Evolutionary conservation across 2,329 filamentous ascomycete species (phyloP).

Genomic region (Zarea fungicola): DNA sequence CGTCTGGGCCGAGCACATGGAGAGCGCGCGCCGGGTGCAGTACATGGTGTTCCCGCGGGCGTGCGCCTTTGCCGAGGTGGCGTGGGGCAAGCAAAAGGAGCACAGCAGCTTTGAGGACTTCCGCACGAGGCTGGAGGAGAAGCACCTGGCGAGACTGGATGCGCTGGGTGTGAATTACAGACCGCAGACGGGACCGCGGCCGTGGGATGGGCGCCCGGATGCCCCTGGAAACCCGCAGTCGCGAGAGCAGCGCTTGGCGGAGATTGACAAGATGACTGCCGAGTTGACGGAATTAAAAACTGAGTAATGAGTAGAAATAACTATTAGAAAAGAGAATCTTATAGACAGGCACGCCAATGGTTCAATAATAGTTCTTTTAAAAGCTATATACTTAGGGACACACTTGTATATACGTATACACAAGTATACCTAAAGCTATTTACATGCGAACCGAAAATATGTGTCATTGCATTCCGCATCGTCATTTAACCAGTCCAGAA

Average conservation of each 20-base stretch:
- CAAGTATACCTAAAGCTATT: no score
- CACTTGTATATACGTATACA: no score
- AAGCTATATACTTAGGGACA: no score
- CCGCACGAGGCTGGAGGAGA: slow-evolving; percentile 4
- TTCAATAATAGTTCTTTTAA: no score
- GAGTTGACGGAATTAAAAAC: background rate
- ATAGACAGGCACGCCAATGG: no score
- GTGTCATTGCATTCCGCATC: no score
- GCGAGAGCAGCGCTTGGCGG: background rate
- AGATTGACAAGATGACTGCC: slow-evolving; percentile 3
- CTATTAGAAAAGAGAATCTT: no score
- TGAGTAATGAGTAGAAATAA: no score
- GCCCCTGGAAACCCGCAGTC: slow-evolving; percentile 14
- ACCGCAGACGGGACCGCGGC: slow-evolving; percentile 15
- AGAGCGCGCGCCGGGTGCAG: slow-evolving; percentile 15
- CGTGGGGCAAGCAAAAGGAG: slow-evolving; percentile 13
- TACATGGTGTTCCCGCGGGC: slow-evolving; percentile 16
- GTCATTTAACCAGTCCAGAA: no score
- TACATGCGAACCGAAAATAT: no score
- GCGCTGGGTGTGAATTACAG: slow-evolving; percentile 16
- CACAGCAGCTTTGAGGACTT: slow-evolving; percentile 9
- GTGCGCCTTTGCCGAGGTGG: slow-evolving; percentile 16
- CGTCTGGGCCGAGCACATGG: slow-evolving; percentile 18
- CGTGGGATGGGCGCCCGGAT: slow-evolving; percentile 16
- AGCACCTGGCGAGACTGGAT: slow-evolving; percentile 11